Percentiles rank a stretch among this genome's conserved stretches.
phyloP scores from a whole-genome alignment of 139 green algal genomes.

The Pleodorina starrii region DNA sequence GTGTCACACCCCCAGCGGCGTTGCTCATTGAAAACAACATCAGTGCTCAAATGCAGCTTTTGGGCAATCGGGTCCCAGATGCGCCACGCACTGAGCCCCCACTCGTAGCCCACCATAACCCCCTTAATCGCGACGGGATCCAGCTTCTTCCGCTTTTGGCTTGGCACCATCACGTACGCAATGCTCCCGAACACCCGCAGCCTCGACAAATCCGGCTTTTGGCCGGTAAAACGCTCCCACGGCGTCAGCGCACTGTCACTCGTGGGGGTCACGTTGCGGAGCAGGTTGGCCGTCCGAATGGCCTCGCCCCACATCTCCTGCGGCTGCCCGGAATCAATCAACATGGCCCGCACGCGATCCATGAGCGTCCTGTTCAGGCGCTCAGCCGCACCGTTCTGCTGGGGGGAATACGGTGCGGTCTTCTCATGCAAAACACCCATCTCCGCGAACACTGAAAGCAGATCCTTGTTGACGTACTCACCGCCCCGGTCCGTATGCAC shows the following conservation, averaged over 20 bases:
- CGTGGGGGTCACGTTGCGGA: no score
- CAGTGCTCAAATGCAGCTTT: no score
- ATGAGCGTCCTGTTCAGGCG: conserved; percentile 50
- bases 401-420: no score
- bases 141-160: not conserved
- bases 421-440: no score
- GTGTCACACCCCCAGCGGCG: no score
- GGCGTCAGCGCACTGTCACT: not conserved
- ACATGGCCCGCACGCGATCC: conserved; percentile 41
- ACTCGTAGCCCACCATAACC: no score
- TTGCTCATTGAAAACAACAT: no score
- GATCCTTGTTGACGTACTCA: not conserved
- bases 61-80: no score
- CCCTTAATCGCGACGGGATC: no score
- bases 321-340: not conserved
- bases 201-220: not conserved
- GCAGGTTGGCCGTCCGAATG: no score
- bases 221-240: not conserved
- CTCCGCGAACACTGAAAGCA: not conserved
- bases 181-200: not conserved
- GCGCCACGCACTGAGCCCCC: no score
- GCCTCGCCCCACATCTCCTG: not conserved
- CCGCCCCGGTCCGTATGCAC: not conserved
- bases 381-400: conserved; percentile 48
- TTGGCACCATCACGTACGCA: conserved; percentile 35